These are phyloP conservation scores for Cucurbita pepo DNA, from an alignment of 306 rosid species.

Conservation along the genomic window DNA sequence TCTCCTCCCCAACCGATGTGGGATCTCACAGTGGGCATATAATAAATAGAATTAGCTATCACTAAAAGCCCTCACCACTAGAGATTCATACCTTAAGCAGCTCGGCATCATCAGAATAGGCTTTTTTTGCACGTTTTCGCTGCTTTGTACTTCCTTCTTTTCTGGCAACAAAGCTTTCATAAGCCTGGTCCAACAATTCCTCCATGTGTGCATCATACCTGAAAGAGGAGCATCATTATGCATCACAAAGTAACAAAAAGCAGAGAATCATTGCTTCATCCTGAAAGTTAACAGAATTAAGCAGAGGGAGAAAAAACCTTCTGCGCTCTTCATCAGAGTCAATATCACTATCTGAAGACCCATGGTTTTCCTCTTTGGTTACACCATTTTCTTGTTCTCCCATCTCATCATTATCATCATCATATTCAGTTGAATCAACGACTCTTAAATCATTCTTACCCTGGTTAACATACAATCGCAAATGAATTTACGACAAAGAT, in stretches of 20 bases:
- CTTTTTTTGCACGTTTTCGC: conserved; percentile 56
- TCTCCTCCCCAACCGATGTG: too few relatives aligned
- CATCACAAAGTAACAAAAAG: conserved; percentile 4
- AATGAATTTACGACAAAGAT: conserved; percentile 1
- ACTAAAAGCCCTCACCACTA: not conserved
- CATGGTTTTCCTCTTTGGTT: conserved; percentile 14
- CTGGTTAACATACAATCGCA: conserved; percentile 18
- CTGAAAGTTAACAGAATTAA: not conserved
- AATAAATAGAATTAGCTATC: not conserved
- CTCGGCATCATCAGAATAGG: conserved; percentile 31
- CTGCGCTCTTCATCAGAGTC: conserved; percentile 75
- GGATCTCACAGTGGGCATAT: not conserved
- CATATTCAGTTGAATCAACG: conserved; percentile 59
- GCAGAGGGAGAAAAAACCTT: conserved; percentile 38
- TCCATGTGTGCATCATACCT: conserved; percentile 85
- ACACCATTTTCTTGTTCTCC: conserved; percentile 40
- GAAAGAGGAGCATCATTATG: not conserved
- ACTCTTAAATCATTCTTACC: conserved; percentile 76
- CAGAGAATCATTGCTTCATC: not conserved
- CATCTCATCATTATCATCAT: conserved; percentile 31
- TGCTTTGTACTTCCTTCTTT: conserved; percentile 77
- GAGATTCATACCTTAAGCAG: conserved; percentile 49
- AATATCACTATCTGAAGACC: conserved; percentile 44
- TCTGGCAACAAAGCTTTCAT: conserved; percentile 52
- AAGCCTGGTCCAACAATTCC: conserved; percentile 52